Evolutionary conservation across 331 rosid species (phyloP).

Genomic region (Telfairia occidentalis): DNA sequence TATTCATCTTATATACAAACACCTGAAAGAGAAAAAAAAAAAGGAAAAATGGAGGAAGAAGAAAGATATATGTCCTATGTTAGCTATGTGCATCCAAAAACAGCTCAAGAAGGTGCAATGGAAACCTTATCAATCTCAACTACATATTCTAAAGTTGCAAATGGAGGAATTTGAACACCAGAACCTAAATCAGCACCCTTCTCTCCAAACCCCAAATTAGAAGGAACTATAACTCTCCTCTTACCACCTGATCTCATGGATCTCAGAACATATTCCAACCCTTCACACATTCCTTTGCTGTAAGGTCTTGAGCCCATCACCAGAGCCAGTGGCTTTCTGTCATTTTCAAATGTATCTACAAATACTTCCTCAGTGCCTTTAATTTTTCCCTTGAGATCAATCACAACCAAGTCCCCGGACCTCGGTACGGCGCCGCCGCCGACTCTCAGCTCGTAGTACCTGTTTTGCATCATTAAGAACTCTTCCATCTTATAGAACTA

Average conservation of each 20-base stretch:
- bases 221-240: slow-evolving; percentile 65
- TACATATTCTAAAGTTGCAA: slow-evolving; percentile 60
- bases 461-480: slow-evolving; percentile 1
- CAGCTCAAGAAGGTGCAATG: slow-evolving; percentile 60
- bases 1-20: neutral
- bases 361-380: slow-evolving; percentile 51
- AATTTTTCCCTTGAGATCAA: slow-evolving; percentile 52
- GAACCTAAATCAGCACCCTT: slow-evolving; percentile 75
- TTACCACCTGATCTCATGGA: slow-evolving; percentile 82
- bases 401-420: slow-evolving; percentile 74
- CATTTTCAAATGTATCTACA: slow-evolving; percentile 66
- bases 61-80: neutral
- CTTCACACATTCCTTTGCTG: slow-evolving; percentile 86
- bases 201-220: slow-evolving; percentile 63
- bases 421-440: slow-evolving; percentile 63
- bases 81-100: neutral
- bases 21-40: neutral
- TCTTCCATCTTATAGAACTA: neutral
- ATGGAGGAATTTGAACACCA: slow-evolving; percentile 64
- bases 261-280: slow-evolving; percentile 53
- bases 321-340: slow-evolving; percentile 63
- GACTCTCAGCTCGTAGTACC: slow-evolving; percentile 53
- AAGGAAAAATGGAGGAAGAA: neutral
- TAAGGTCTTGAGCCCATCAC: slow-evolving; percentile 85
- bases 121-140: slow-evolving; percentile 79